Evolutionary conservation across 768 basidiomycete species (phyloP).

Genomic region (Collybiopsis luxurians): DNA sequence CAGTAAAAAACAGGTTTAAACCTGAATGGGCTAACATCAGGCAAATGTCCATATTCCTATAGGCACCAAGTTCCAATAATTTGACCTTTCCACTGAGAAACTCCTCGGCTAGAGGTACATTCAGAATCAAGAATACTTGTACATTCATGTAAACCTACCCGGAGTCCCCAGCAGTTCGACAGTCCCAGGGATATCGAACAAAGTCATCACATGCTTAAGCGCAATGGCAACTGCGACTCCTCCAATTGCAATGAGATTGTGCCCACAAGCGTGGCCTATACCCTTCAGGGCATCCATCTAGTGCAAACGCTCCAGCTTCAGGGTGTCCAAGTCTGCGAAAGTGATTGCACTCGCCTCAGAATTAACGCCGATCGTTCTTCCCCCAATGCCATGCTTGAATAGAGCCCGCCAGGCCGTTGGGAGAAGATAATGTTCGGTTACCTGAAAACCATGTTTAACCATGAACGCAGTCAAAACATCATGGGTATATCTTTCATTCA

Average conservation of each 20-base stretch:
- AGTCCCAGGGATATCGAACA: constrained; percentile 62
- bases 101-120: constrained; percentile 59
- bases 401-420: constrained; percentile 79
- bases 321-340: not conserved
- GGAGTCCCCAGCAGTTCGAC: constrained; percentile 80
- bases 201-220: constrained; percentile 53
- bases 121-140: too few relatives aligned
- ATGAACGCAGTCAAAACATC: constrained; percentile 69
- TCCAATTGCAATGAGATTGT: constrained; percentile 76
- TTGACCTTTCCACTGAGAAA: constrained; percentile 70
- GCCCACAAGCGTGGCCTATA: constrained; percentile 37
- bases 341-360: constrained; percentile 53
- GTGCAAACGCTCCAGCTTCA: not conserved
- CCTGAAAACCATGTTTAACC: constrained; percentile 60
- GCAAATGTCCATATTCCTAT: constrained; percentile 74
- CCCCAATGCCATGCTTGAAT: constrained; percentile 62
- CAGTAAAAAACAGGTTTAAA: not conserved
- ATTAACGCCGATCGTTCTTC: constrained; percentile 73
- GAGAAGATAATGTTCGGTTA: constrained; percentile 57
- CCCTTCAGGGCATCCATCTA: constrained; percentile 60
- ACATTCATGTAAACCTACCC: too few relatives aligned
- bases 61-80: constrained; percentile 69
- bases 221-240: constrained; percentile 74
- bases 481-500: constrained; percentile 62
- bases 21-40: constrained; percentile 50